Evolutionary conservation across 495 filamentous ascomycete species (phyloP), one percentile per base, ranked within the genome.

Genomic region (Annulohypoxylon bovei): DNA sequence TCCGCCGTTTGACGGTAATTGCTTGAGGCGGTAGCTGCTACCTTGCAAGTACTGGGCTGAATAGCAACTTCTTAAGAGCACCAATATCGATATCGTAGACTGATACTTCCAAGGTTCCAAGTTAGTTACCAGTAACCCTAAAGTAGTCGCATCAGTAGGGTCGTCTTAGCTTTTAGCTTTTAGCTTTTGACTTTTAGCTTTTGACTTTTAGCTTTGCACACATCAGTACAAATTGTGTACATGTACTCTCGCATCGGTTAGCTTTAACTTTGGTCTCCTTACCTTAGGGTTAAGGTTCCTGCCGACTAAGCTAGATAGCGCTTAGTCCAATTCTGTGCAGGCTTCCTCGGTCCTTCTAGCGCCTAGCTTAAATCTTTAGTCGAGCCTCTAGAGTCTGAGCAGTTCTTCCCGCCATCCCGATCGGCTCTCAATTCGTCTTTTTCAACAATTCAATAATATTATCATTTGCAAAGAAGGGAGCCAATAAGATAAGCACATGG

Each of bases 291-390:
- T 46, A 56, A 56, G 53, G 53, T 56, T 56, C 66, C 63, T 60
- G 61, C 23, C 53, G 37, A 40, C 62, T 58, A 73, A 23, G 23
- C 60, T 49, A 16, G 40, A 70, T 69, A 53, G 25, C 52, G 65
- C 32, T 47, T 74, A 72, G 74, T 61, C 55, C 35, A n/a, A 33
- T 76, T 76, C 74, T 68, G 61, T 72, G 74, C 74, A 76, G 53
- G 58, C 66, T 76, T 76, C 74, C 66, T 71, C 64, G 72, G 68
- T 65, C 66, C 68, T 66, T 76, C 74, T 76, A 76, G 74, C 71
- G 74, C 60, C 59, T 30, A 63, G 50, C 40, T 72, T 66, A 68
- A 75, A 58, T 62, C 59, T 27, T 46, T 44, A 60, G 61, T 61
- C 40, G 33, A 18, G 52, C 18, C 50, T 53, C 22, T 20, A 55